Evolutionary conservation across 805 yeast species (phyloP), one percentile per base, ranked within the genome.

Genomic region (Komagataella phaffii): DNA sequence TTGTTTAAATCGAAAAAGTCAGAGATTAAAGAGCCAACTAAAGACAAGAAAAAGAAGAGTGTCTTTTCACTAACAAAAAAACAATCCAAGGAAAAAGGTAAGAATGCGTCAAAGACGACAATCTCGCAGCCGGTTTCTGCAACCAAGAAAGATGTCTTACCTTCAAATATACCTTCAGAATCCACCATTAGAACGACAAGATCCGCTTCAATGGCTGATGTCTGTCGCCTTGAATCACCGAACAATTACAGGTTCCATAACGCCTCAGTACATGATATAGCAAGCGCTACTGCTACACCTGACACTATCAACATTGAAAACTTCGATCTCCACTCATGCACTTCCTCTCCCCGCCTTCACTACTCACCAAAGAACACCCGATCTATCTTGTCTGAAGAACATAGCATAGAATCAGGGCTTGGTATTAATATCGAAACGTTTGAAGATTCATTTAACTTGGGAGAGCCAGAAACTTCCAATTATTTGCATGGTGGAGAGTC

Each of bases 401-500:
- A 30, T 30, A 30, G 40, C 14, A 14, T 30, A 5, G 40, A 30
- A 14, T 30, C 47, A 17, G 51, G 51, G 6, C 36, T 49, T 14
- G 51, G 51, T 8, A 49, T 49, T 19, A 17, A 19, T 17, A 43
- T 49, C 10, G 47, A 49, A 14, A 44, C 47, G 21, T 49, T 49
- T 24, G 49, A 47, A 7, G 49, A 47, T 8, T 30, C 40, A 30
- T 30, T 30, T 45, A 24, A 45, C 24, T 30, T 46, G 7, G n/a
- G 21, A 24, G 48, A 52, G 6, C 36, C 49, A 8, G 24, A 45
- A 45, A 14, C 47, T 12, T 21, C 30, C 3, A 7, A 45, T 30
- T 52, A 54, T 43, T 56, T 66, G 7, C 72, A 70, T 53, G 63
- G 67, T 4, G 81, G 83, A 23, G 83, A 84, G 52, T 78, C 81